Conservation (phyloP, 1,139 yeast species). For the Geotrichum klebahnii region DNA sequence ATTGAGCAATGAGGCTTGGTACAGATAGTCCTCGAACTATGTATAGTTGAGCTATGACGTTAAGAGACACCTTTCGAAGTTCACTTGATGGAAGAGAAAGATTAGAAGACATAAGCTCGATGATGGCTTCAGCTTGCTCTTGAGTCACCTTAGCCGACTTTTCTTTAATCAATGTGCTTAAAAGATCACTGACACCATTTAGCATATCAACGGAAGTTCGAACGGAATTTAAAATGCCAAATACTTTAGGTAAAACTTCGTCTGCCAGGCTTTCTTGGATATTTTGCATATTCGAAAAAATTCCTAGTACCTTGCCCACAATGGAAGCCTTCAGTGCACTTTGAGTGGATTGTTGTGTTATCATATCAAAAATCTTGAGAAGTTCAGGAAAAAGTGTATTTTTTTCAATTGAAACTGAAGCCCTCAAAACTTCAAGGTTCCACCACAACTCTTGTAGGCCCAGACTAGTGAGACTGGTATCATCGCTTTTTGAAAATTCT, state of each 20-base stretch:
- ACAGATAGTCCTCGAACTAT: conserved; percentile 34
- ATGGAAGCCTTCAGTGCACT: conserved; percentile 21
- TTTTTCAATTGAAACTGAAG: conserved; percentile 20
- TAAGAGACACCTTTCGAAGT: conserved; percentile 48
- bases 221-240: conserved; percentile 12
- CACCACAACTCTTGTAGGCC: conserved; percentile 24
- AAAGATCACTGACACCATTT: conserved; percentile 21
- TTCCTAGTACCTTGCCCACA: conserved; percentile 24
- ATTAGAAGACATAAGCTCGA: conserved; percentile 10
- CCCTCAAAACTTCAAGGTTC: conserved; percentile 23
- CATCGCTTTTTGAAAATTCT: background rate
- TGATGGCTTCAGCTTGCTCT: conserved; percentile 5
- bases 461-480: background rate
- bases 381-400: conserved; percentile 19
- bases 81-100: conserved; percentile 42
- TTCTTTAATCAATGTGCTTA: conserved; percentile 16
- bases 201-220: conserved; percentile 22
- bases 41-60: conserved; percentile 41
- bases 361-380: conserved; percentile 7
- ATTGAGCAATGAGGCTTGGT: conserved; percentile 41
- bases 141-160: conserved; percentile 8
- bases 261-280: conserved; percentile 10
- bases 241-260: conserved; percentile 13
- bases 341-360: conserved; percentile 2
- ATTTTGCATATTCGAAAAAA: conserved; percentile 19